Conservation (phyloP, 257 asterid genomes). For the Parsonsia alboflavescens region DNA sequence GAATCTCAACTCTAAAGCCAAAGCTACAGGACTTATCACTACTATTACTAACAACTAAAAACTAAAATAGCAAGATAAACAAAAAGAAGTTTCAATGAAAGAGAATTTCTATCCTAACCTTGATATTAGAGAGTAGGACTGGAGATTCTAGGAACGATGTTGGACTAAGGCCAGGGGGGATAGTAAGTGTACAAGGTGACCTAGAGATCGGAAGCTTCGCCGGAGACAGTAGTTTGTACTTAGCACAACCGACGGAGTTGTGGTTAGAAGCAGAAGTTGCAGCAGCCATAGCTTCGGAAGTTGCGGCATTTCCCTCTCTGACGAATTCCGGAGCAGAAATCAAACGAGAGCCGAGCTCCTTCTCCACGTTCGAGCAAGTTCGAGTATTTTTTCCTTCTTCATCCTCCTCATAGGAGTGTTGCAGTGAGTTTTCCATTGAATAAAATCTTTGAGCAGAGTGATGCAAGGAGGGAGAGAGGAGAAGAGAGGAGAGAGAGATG, state of each 20-base stretch:
- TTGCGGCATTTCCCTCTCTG: conserved; percentile 7
- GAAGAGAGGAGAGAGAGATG: neutral
- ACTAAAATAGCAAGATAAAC: neutral
- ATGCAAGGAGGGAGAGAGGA: neutral
- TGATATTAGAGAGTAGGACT: conserved; percentile 84
- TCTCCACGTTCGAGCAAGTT: conserved; percentile 9
- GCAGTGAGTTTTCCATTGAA: conserved; percentile 14
- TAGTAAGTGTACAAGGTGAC: conserved; percentile 63
- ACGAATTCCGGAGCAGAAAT: conserved; percentile 5
- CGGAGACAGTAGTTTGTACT: conserved; percentile 86
- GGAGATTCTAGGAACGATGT: conserved; percentile 95
- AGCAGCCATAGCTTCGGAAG: conserved; percentile 1
- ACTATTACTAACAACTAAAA: conserved; percentile 3
- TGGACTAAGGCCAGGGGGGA: conserved; percentile 95
- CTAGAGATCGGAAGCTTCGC: conserved; percentile 98
- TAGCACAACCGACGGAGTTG: conserved; percentile 36
- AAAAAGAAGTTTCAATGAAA: neutral
- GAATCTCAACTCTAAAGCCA: conserved; percentile 48
- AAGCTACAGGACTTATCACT: conserved; percentile 17
- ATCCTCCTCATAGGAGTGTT: conserved; percentile 3
- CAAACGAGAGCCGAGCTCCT: neutral
- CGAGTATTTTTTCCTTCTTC: conserved; percentile 6
- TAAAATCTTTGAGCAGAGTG: neutral
- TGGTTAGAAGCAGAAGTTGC: conserved; percentile 1
- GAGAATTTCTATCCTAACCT: conserved; percentile 37